Conservation (phyloP, 306 rosid genomes). For the Vigna nakashimae region DNA sequence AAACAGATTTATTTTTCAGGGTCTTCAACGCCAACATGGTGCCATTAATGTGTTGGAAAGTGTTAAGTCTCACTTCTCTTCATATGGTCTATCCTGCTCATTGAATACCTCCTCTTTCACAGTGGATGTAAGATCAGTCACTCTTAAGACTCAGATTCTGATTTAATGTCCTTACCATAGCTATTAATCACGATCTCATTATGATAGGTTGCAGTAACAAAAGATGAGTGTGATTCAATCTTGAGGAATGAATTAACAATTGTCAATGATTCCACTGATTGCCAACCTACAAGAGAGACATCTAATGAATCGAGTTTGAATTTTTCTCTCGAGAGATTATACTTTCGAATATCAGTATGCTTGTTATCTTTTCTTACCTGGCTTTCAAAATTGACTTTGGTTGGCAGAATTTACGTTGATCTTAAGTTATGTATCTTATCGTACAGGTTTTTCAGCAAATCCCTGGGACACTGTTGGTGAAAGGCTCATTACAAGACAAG, state of each 20-base stretch:
- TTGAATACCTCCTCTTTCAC: slow-evolving; percentile 76
- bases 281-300: slow-evolving; percentile 45
- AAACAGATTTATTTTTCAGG: slow-evolving; percentile 52
- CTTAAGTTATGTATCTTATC: slow-evolving; percentile 7
- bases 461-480: slow-evolving; percentile 85
- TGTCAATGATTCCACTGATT: slow-evolving; percentile 39
- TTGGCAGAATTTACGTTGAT: slow-evolving; percentile 34
- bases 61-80: slow-evolving; percentile 58
- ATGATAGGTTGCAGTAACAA: slow-evolving; percentile 60
- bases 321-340: slow-evolving; percentile 45
- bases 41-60: slow-evolving; percentile 79
- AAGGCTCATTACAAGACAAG: slow-evolving; percentile 76
- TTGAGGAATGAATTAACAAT: slow-evolving; percentile 55
- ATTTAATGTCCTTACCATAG: slow-evolving; percentile 23
- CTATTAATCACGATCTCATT: slow-evolving; percentile 34
- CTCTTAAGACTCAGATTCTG: slow-evolving; percentile 23
- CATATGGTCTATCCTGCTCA: slow-evolving; percentile 63
- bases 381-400: slow-evolving; percentile 36
- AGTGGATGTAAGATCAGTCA: slow-evolving; percentile 64
- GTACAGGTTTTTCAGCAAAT: slow-evolving; percentile 89
- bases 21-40: slow-evolving; percentile 66
- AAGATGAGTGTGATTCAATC: slow-evolving; percentile 60
- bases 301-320: slow-evolving; percentile 47
- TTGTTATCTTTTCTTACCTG: slow-evolving; percentile 38
- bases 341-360: slow-evolving; percentile 68